Conservation (phyloP, 2,329 filamentous ascomycete genomes). For the Aspergillus sp. region DNA sequence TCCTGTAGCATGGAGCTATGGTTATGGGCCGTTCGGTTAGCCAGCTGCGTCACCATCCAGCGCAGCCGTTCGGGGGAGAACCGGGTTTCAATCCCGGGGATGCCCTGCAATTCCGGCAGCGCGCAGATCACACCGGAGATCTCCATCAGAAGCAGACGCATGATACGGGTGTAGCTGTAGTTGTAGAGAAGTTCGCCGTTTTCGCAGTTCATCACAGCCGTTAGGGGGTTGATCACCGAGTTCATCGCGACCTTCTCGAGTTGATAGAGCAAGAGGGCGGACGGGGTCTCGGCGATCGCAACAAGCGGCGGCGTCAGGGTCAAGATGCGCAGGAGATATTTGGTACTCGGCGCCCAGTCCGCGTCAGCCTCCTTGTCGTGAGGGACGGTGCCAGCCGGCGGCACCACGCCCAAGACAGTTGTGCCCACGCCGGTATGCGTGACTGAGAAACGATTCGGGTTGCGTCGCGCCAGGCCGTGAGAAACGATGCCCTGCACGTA, state of each 20-base stretch:
- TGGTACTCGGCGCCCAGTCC: conserved; percentile 41
- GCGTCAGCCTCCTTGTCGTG: conserved; percentile 23
- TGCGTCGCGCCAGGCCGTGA: conserved; percentile 53
- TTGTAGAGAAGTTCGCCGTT: conserved; percentile 73
- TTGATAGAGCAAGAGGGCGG: conserved; percentile 69
- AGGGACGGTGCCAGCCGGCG: conserved; percentile 21
- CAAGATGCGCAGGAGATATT: conserved; percentile 66
- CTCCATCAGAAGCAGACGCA: conserved; percentile 72
- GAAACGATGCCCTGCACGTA: conserved; percentile 72
- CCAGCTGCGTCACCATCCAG: conserved; percentile 56
- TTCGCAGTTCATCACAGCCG: conserved; percentile 71
- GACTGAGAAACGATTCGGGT: conserved; percentile 50
- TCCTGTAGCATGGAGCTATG: conserved; percentile 68
- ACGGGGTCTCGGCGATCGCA: conserved; percentile 58
- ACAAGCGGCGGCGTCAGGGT: conserved; percentile 62
- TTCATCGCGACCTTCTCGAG: conserved; percentile 76
- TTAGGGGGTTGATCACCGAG: conserved; percentile 76
- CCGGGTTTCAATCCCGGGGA: conserved; percentile 60
- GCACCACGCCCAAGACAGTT: conserved; percentile 55
- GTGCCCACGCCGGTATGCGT: conserved; percentile 61
- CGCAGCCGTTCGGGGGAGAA: conserved; percentile 63
- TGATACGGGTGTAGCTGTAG: conserved; percentile 61
- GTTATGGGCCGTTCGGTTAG: conserved; percentile 55
- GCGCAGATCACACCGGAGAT: conserved; percentile 68
- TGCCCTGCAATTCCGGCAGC: conserved; percentile 70